phyloP scores from a whole-genome alignment of 192 early-diverging fungal genomes.

The Backusella luteola region DNA sequence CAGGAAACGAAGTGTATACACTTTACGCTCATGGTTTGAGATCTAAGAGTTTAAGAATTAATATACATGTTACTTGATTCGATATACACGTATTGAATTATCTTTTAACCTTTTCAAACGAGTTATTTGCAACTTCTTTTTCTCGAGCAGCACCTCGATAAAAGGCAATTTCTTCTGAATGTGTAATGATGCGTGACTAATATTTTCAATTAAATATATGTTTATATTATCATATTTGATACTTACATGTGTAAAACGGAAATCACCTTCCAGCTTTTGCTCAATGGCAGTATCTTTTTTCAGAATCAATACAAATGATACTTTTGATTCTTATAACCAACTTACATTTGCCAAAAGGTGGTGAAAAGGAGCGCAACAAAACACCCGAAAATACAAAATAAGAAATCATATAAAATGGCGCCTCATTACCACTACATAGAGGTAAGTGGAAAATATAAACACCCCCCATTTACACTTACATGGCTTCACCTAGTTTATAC shows the following conservation, averaged over 20 bases:
- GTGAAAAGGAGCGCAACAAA: slow-evolving; percentile 68
- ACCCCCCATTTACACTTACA: slow-evolving; percentile 35
- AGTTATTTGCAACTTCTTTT: slow-evolving; percentile 61
- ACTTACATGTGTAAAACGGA: slow-evolving; percentile 72
- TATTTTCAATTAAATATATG: background rate
- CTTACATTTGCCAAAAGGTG: slow-evolving; percentile 77
- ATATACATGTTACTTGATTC: background rate
- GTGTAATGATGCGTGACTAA: slow-evolving; percentile 74
- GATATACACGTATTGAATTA: background rate
- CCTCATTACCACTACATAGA: slow-evolving; percentile 45
- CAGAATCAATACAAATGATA: no score
- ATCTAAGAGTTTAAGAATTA: slow-evolving; percentile 27
- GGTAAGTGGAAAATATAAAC: background rate
- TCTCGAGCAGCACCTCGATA: slow-evolving; percentile 69
- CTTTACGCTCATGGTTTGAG: slow-evolving; percentile 52
- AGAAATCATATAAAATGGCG: slow-evolving; percentile 55
- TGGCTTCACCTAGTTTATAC: slow-evolving; percentile 69
- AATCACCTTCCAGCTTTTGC: slow-evolving; percentile 77
- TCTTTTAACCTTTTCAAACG: slow-evolving; percentile 52
- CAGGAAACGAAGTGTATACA: slow-evolving; percentile 55
- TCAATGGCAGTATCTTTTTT: slow-evolving; percentile 66
- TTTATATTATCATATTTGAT: background rate
- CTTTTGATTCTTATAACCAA: background rate
- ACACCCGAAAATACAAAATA: slow-evolving; percentile 61
- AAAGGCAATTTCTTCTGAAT: slow-evolving; percentile 83